phyloP scores from a whole-genome alignment of 352 stramenopile genomes.

The Globisporangium iwayamae region DNA sequence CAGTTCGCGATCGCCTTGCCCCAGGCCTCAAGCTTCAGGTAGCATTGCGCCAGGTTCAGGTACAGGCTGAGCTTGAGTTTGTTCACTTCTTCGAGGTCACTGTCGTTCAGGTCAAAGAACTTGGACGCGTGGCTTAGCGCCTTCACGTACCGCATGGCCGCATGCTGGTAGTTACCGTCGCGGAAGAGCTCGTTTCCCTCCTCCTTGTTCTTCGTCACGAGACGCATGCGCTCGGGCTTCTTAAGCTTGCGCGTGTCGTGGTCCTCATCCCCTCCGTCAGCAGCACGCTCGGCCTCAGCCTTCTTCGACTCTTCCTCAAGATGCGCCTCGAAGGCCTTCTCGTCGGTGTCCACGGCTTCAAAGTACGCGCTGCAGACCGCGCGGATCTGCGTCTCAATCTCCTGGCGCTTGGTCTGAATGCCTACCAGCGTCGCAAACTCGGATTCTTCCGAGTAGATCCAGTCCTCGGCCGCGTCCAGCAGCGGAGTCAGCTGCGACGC shows the following conservation, averaged over 20 bases:
- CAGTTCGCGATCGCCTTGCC: slow-evolving; percentile 81
- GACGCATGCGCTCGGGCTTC: slow-evolving; percentile 91
- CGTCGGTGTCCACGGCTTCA: slow-evolving; percentile 55
- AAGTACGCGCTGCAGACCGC: slow-evolving; percentile 64
- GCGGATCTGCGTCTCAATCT: slow-evolving; percentile 56
- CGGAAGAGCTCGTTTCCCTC: slow-evolving; percentile 93
- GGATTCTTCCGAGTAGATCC: slow-evolving; percentile 89
- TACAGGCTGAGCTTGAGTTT: slow-evolving; percentile 89
- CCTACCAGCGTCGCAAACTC: slow-evolving; percentile 61
- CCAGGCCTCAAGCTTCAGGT: slow-evolving; percentile 92
- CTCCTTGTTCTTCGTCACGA: slow-evolving; percentile 94
- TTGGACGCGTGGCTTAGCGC: slow-evolving; percentile 88
- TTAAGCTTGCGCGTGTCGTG: slow-evolving; percentile 92
- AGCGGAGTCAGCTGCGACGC: slow-evolving; percentile 49
- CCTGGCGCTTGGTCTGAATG: slow-evolving; percentile 46
- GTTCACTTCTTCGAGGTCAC: slow-evolving; percentile 85
- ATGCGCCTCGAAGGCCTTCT: slow-evolving; percentile 65
- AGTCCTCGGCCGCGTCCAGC: slow-evolving; percentile 85
- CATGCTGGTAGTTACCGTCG: slow-evolving; percentile 87
- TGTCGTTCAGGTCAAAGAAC: slow-evolving; percentile 88
- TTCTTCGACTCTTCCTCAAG: slow-evolving; percentile 72
- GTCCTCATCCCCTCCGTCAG: slow-evolving; percentile 81
- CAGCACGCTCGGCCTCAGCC: slow-evolving; percentile 65
- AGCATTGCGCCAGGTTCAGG: slow-evolving; percentile 92
- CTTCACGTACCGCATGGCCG: slow-evolving; percentile 89